Base-by-base conservation (phyloP, 495 filamentous ascomycete species). In the Penicillium argentinense region DNA sequence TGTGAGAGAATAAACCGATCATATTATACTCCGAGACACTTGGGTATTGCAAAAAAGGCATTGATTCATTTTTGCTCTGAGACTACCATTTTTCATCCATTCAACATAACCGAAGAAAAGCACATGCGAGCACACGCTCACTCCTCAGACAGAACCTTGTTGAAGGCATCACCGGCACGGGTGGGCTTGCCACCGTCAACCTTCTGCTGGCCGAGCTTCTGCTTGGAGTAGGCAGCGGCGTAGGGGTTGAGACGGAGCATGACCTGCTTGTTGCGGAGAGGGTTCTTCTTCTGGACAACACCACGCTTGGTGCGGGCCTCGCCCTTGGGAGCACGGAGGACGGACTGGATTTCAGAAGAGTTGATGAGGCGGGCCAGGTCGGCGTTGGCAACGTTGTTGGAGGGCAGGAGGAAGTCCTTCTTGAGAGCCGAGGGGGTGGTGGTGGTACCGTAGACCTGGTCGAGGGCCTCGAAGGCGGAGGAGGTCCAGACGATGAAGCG, bases 401-500 rank as follows among this genome's bases (percentile, higher is more conserved):
- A 86, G 42, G 93, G 93, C 53, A 98, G 84, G 57, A 93, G 83
- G 86, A 91, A 98, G 82, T 97, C 92, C 79, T 90, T 92, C 89
- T 98, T 98, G 57, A 95, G 84, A 45, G 83, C 83, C 42, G 88
- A 88, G 49, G 90, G 82, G 59, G 76, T 77, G 64, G 86, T 89
- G 56, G 88, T 91, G 65, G 84, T 85, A 62, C 95, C 93, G 79
- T 97, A 98, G 82, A 98, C 86, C 69, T 79, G 79, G 76, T 97
- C 91, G 49, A 98, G 88, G 52, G 93, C 88, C 73, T 89, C 81
- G 80, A 98, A 97, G 41, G 93, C 93, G 51, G 89, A 81, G 47
- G 95, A 96, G 57, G 93, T 92, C 93, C 93, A 98, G 81, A 98
- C 81, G 72, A 97, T 81, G 84, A 98, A 98, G 66, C 93, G 95